These are phyloP conservation scores for Rhazya stricta DNA, from an alignment of 257 asterid genomes.

Conservation along the genomic window DNA sequence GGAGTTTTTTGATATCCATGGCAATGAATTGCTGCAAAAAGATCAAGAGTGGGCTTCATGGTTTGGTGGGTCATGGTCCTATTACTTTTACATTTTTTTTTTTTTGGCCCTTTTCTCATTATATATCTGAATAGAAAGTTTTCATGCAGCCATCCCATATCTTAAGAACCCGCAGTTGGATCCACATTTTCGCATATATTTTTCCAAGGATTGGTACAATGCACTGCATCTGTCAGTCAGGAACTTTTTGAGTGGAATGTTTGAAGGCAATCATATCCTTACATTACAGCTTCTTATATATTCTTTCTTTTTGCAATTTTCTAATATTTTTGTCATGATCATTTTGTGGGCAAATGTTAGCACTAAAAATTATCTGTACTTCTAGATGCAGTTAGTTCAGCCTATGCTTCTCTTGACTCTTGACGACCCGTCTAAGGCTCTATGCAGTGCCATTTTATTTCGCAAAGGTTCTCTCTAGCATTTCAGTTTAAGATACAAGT, in stretches of 20 bases:
- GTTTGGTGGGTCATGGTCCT: slow-evolving; percentile 58
- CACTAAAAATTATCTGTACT: not conserved
- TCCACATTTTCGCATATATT: slow-evolving; percentile 72
- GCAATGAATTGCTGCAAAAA: slow-evolving; percentile 59
- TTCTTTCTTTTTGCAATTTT: not conserved
- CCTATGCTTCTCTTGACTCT: not conserved
- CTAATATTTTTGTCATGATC: not conserved
- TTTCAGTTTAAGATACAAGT: not conserved
- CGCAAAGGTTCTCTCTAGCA: not conserved
- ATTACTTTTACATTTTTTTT: not conserved
- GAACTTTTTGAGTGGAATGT: slow-evolving; percentile 80
- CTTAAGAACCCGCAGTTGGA: slow-evolving; percentile 78
- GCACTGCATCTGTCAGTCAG: slow-evolving; percentile 60
- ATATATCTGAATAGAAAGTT: slow-evolving; percentile 4
- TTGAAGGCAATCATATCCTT: slow-evolving; percentile 94
- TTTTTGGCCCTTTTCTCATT: not conserved
- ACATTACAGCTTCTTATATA: slow-evolving; percentile 7
- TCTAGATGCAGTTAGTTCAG: not conserved
- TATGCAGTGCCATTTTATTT: not conserved
- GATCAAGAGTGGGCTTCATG: slow-evolving; percentile 80
- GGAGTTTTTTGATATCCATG: slow-evolving; percentile 62
- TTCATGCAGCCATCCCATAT: slow-evolving; percentile 72
- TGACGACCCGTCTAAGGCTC: not conserved
- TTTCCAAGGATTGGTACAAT: slow-evolving; percentile 84
- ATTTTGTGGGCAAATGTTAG: not conserved